These are phyloP conservation scores for Knoxia roxburghii DNA, from an alignment of 257 asterid species.

Conservation along the genomic window DNA sequence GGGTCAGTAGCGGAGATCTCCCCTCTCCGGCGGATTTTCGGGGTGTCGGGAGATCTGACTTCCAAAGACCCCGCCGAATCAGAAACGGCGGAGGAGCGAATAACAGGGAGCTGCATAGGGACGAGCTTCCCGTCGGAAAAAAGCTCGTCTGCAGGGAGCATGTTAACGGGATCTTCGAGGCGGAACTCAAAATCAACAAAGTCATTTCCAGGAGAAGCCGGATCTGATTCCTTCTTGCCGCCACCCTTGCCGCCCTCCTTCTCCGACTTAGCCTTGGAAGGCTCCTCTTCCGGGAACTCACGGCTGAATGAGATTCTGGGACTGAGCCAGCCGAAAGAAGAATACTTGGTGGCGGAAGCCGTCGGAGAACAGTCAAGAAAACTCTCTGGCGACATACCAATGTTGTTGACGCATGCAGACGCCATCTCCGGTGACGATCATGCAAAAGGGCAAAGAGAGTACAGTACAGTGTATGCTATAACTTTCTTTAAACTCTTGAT, in stretches of 20 bases:
- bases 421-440: conserved; percentile 41
- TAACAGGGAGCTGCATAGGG: conserved; percentile 58
- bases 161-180: conserved; percentile 69
- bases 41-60: conserved; percentile 44
- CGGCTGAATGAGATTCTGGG: conserved; percentile 39
- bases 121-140: conserved; percentile 82
- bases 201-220: conserved; percentile 35
- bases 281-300: conserved; percentile 26
- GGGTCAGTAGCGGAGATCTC: conserved; percentile 64
- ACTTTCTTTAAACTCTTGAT: too few species aligned
- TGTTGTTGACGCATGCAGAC: conserved; percentile 56
- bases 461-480: too few species aligned
- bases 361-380: conserved; percentile 41
- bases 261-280: conserved; percentile 12
- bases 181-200: conserved; percentile 79
- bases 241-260: conserved; percentile 15
- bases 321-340: conserved; percentile 43
- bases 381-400: conserved; percentile 44
- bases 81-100: conserved; percentile 31
- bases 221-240: conserved; percentile 45
- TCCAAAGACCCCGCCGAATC: conserved; percentile 26
- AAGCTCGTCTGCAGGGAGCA: conserved; percentile 94
- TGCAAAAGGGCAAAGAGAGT: conserved; percentile 18
- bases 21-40: conserved; percentile 35
- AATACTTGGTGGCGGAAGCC: conserved; percentile 20